Base-by-base conservation (phyloP, 768 basidiomycete genomes). In the Panellus pusillus region DNA sequence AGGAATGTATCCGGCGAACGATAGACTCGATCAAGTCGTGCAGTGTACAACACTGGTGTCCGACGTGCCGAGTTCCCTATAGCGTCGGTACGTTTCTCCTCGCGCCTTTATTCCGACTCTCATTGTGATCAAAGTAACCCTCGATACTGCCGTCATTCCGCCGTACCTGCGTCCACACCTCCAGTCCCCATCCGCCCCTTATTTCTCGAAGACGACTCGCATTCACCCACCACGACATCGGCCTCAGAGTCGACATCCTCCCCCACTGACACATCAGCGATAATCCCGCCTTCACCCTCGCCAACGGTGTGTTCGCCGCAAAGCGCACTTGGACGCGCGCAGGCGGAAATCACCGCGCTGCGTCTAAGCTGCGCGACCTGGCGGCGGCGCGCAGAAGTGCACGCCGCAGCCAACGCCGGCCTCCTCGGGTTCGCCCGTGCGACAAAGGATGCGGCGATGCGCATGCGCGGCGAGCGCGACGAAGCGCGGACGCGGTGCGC, bases 121-220 rank as follows among this genome's bases (percentile, higher is more conserved):
- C 8, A 17, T 44, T 19, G 32, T 14, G 9, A 19, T 7, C 11
- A 6, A 41, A 57, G 55, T 57, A 13, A 28, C 55, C 9, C 47
- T 57, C 39, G 55, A 57, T 29, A 24, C 55, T 13, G 27, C 35
- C 7, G 36, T 57, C 19, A 35, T 57, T 15, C 55, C 55, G 14
- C 50, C 50, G 11, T 57, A 57, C 42, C 28, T 57, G 9, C 55
- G 50, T 18, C 55, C 55, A 8, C 55, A 57, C 42, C n/a, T 57
- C 12, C 55, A 39, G 5, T 35, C 50, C 38, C 55, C 17, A 47
- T 57, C 15, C 55, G 55, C 36, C 55, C 55, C 7, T 4, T 57
- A 7, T 52, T 57, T 29, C 24, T 57, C 24, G 46, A 48, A 6
- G 18, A 24, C 24, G 3, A 43, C 4, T 19, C 55, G 37, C 9